Evolutionary conservation across 371 early-diverging fungal genomes (phyloP), one percentile per base, ranked within the genome.

Genomic region (Mortierella sp.): DNA sequence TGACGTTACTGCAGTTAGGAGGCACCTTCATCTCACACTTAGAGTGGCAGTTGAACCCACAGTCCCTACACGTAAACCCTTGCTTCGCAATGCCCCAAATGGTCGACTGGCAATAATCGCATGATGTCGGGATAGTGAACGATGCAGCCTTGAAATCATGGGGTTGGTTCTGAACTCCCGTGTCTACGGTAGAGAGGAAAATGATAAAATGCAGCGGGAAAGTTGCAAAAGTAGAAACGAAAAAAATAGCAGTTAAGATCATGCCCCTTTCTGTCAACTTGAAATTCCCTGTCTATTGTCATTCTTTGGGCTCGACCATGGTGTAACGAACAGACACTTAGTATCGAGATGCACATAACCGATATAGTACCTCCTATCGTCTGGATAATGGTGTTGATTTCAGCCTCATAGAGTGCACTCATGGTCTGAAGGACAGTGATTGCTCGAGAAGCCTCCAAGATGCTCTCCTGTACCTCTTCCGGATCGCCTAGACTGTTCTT

Each of bases 11-110:
- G 75, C 97, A 97, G 74, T 91, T 92, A 2, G 94, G 94, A 10
- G 95, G 92, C 1, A 96, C 96, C 79, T 96, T 97, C 91, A 97
- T 93, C 86, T 96, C 96, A 83, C 97, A 97, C 75, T 95, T 96
- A 5, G 94, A 90, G 80, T 97, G 97, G 80, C 96, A 96, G 49
- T 94, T 95, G 76, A 94, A 95, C 4, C 95, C 95, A 89, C 97
- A 97, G n/a, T 93, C 95, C 84, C 90, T 90, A 83, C 96, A 96
- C 48, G 93, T 92, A n/a, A 94, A 83, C 0, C 95, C 95, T 83
- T 96, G 94, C 68, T 94, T 94, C 27, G 95, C 92, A 27, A 96
- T 81, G 3, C 96, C 95, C 95, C 95, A 95, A 44, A 95, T 93
- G 8, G 92, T 94, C 55, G 90, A 91, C 48, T 89, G 90, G 76